A percentile compares a stretch with the other conserved stretches of the same genome.
phyloP scores from a whole-genome alignment of 2,329 filamentous ascomycete species.

The Lasiodiplodia hormozganensis region DNA sequence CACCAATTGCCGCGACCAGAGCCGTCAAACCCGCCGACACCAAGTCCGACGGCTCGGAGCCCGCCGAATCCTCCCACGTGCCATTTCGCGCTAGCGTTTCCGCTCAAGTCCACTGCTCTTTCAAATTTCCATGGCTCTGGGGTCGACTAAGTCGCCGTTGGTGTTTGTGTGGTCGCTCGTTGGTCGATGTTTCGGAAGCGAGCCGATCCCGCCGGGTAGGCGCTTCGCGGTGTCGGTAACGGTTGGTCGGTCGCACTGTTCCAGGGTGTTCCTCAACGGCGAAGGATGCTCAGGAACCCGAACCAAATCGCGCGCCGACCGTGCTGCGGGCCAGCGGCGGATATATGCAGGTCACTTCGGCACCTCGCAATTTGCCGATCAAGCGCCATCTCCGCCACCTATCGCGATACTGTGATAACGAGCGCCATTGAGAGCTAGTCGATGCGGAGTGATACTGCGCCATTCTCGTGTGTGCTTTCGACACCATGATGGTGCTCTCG shows the following conservation, averaged over 20 bases:
- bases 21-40: too few species aligned
- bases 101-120: neutral
- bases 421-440: neutral
- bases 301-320: neutral
- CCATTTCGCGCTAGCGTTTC: neutral
- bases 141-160: too few species aligned
- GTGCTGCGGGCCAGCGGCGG: neutral
- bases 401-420: neutral
- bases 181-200: neutral
- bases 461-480: neutral
- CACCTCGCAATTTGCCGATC: neutral
- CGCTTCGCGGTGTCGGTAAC: neutral
- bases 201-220: too few species aligned
- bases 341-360: constrained; percentile 13
- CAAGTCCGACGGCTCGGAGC: neutral
- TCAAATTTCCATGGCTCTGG: neutral
- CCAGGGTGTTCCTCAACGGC: neutral
- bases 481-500: constrained; percentile 9
- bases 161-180: too few species aligned
- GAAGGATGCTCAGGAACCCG: neutral
- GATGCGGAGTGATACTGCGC: neutral
- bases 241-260: neutral
- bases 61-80: neutral
- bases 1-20: neutral
- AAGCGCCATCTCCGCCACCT: neutral